phyloP scores from a whole-genome alignment of 2,329 filamentous ascomycete genomes.

The Paracoccidioides brasiliensis region DNA sequence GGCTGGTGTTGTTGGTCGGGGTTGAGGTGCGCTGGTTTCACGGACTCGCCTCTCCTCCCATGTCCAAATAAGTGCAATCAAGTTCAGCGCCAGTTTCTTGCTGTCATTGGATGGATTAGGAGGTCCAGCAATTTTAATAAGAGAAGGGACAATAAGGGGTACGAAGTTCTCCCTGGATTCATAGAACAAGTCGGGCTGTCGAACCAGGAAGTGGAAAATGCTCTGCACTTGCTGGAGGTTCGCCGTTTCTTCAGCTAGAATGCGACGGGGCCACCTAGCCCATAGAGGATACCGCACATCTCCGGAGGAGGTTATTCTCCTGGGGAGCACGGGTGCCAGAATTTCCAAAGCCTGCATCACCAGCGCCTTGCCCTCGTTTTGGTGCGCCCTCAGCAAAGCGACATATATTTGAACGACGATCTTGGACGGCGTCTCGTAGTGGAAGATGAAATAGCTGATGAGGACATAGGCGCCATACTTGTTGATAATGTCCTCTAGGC shows the following conservation, averaged over 20 bases:
- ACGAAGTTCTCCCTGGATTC: slow-evolving; percentile 88
- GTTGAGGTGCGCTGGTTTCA: slow-evolving; percentile 5
- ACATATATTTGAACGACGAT: slow-evolving; percentile 94
- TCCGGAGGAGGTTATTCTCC: slow-evolving; percentile 47
- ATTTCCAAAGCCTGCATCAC: slow-evolving; percentile 92
- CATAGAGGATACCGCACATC: slow-evolving; percentile 68
- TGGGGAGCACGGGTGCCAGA: slow-evolving; percentile 84
- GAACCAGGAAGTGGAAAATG: slow-evolving; percentile 93
- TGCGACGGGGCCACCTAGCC: slow-evolving; percentile 80
- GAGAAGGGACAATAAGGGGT: slow-evolving; percentile 71
- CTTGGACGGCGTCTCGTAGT: slow-evolving; percentile 92
- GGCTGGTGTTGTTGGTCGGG: slow-evolving; percentile 46
- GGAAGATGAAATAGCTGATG: slow-evolving; percentile 92
- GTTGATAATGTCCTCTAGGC: slow-evolving; percentile 97
- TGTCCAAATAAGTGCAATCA: slow-evolving; percentile 80
- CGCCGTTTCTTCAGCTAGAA: slow-evolving; percentile 84
- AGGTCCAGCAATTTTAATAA: slow-evolving; percentile 68
- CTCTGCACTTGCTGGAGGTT: slow-evolving; percentile 93
- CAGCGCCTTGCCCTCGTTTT: slow-evolving; percentile 82
- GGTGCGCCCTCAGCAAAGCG: slow-evolving; percentile 78
- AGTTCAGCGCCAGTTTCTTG: slow-evolving; percentile 77
- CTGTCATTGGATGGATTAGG: slow-evolving; percentile 80
- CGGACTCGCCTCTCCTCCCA: slow-evolving; percentile 81
- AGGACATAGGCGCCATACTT: slow-evolving; percentile 97
- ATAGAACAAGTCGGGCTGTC: slow-evolving; percentile 86